Conservation (phyloP, 2,329 filamentous ascomycete species). For the Plectosphaerella sp. region DNA sequence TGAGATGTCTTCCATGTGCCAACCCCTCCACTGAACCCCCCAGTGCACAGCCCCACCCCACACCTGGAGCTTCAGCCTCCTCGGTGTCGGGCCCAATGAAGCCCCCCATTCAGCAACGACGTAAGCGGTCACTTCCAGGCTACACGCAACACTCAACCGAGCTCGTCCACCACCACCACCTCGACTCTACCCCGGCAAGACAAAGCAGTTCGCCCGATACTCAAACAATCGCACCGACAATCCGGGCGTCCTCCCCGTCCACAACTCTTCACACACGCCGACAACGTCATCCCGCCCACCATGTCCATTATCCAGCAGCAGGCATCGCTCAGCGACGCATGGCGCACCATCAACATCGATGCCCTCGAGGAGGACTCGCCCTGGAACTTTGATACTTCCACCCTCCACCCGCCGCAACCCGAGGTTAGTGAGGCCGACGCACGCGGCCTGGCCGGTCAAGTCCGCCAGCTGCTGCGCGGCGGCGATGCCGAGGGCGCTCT, state of each 20-base stretch:
- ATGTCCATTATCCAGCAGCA: conserved; percentile 69
- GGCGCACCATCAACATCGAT: conserved; percentile 93
- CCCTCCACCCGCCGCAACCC: conserved; percentile 71
- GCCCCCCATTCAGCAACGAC: not conserved
- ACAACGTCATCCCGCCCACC: not conserved
- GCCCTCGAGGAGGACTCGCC: conserved; percentile 85
- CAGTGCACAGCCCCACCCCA: not conserved
- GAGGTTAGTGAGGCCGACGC: conserved; percentile 75
- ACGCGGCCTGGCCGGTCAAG: conserved; percentile 71
- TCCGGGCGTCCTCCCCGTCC: not conserved
- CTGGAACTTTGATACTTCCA: conserved; percentile 84
- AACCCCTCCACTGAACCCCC: not conserved
- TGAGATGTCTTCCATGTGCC: not conserved
- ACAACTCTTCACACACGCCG: not conserved
- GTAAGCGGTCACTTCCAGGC: not conserved
- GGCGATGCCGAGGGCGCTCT: conserved; percentile 86
- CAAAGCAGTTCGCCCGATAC: not conserved
- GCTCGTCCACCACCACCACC: not conserved
- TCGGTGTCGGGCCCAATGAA: not conserved
- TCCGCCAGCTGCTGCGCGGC: conserved; percentile 80
- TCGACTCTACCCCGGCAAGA: not conserved
- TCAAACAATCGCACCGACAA: not conserved
- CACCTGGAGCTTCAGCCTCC: conserved; percentile 1
- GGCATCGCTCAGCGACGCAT: conserved; percentile 58
- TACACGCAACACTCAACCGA: conserved; percentile 2